Evolutionary conservation across 2,329 filamentous ascomycete species (phyloP), one percentile per base, ranked within the genome.

Genomic region (Aspergillus fijiensis): DNA sequence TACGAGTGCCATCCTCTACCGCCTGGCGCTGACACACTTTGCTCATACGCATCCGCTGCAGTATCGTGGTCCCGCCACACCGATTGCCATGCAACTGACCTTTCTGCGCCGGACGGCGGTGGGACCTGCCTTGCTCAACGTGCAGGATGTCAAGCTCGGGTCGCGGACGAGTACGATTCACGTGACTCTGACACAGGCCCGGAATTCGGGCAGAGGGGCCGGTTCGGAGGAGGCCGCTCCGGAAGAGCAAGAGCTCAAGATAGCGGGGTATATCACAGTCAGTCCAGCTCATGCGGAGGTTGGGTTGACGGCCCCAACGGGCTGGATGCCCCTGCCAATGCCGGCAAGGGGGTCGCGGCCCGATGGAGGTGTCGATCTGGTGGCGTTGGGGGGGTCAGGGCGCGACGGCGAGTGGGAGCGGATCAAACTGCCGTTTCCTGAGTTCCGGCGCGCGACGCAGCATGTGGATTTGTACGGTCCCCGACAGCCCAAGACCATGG

Each of bases 251-350:
- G 83, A 86, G 55, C 82, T 86, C 65, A 87, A 87, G 70, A 82
- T 89, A 23, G 80, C 87, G 42, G 84, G 81, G 14, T 89, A 89
- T 71, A 80, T 88, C 62, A 90, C 87, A 6, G 83, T 90, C 63
- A 82, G 82, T 23, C 87, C 90, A 63, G 80, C 89, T 49, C 67
- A 74, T 2, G 79, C 79, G 2, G 88, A 90, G 70, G 72, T 77
- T 4, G 89, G 89, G 9, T 75, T 85, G 21, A 80, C 80, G 7
- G 84, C 82, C 64, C 71, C 77, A 16, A 89, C 86, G 1, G 72
- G 76, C 19, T 90, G 85, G 76, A 71, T 74, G 5, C 74, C 87
- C 6, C 67, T 76, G 19, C 83, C 84, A 1, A 63, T 76, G 11
- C 75, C 80, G 10, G 73, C 77, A 25, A 64, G 70, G 1, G 75